Conservation (phyloP, 352 stramenopile species). For the Phytopythium mirpurense region DNA sequence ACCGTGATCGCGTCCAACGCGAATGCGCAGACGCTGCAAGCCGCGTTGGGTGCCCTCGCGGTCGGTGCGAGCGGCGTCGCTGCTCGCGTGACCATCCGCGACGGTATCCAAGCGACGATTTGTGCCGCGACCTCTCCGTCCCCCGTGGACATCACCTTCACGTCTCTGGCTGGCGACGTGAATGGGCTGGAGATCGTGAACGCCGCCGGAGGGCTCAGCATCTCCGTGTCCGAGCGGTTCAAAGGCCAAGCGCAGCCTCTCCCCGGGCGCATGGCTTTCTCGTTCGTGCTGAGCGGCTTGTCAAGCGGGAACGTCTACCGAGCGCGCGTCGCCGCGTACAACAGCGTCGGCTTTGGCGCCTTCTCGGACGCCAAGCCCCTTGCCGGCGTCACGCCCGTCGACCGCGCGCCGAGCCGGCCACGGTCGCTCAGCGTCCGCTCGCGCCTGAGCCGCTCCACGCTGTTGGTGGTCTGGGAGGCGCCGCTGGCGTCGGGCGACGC, state of each 20-base stretch:
- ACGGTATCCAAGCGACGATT: slow-evolving; percentile 33
- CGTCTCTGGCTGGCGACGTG: slow-evolving; percentile 46
- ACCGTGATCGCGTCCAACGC: slow-evolving; percentile 32
- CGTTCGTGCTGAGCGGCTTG: slow-evolving; percentile 80
- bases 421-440: slow-evolving; percentile 78
- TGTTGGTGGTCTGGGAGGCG: slow-evolving; percentile 69
- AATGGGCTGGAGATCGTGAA: slow-evolving; percentile 16
- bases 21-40: slow-evolving; percentile 28
- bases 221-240: slow-evolving; percentile 27
- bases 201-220: not conserved
- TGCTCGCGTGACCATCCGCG: slow-evolving; percentile 43
- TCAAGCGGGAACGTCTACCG: slow-evolving; percentile 75
- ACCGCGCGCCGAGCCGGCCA: slow-evolving; percentile 52
- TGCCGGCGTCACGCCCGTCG: not conserved
- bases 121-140: slow-evolving; percentile 28
- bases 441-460: slow-evolving; percentile 48
- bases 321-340: slow-evolving; percentile 92
- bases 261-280: slow-evolving; percentile 76
- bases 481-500: slow-evolving; percentile 82
- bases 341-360: slow-evolving; percentile 88
- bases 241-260: slow-evolving; percentile 54
- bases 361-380: slow-evolving; percentile 42
- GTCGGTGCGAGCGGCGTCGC: slow-evolving; percentile 22
- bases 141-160: slow-evolving; percentile 51
- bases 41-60: slow-evolving; percentile 46